A percentile compares a stretch with the other conserved stretches of the same genome.
Evolutionary conservation across 768 basidiomycete genomes (phyloP).

Genomic region (Tulasnella sp.): DNA sequence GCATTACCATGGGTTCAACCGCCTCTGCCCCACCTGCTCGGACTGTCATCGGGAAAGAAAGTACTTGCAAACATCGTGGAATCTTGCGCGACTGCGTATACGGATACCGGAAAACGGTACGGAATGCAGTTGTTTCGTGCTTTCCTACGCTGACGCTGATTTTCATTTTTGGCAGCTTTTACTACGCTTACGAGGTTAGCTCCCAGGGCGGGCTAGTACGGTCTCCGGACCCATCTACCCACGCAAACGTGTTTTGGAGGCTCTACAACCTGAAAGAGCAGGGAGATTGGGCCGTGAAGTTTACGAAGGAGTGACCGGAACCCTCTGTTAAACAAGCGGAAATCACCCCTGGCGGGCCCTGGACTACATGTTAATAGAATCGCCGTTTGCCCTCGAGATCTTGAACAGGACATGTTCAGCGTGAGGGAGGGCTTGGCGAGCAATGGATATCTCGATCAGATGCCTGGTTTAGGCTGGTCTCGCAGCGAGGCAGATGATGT

Average conservation of each 20-base stretch:
- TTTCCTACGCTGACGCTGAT: background rate
- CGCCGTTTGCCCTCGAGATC: too few species aligned
- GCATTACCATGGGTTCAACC: conserved; percentile 20
- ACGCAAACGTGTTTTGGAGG: conserved; percentile 14
- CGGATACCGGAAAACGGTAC: conserved; percentile 26
- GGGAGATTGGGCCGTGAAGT: conserved; percentile 21
- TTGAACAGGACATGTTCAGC: too few species aligned
- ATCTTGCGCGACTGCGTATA: conserved; percentile 18
- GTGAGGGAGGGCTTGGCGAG: too few species aligned
- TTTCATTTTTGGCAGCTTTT: conserved; percentile 14
- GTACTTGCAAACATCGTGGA: conserved; percentile 22
- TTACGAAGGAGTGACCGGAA: conserved; percentile 12
- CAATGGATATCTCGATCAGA: too few species aligned
- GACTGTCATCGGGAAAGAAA: conserved; percentile 6
- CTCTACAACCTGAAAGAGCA: conserved; percentile 24
- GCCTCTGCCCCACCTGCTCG: background rate
- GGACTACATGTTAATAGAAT: too few species aligned
- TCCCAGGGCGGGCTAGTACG: background rate
- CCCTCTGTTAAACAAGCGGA: background rate
- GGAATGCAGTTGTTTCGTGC: background rate
- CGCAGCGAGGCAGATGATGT: too few species aligned
- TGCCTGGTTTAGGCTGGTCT: too few species aligned
- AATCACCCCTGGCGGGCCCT: too few species aligned
- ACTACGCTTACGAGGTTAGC: conserved; percentile 31
- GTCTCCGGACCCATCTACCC: conserved; percentile 18